Conservation (phyloP, 179 eudicot genomes). For the Silene vulgaris region DNA sequence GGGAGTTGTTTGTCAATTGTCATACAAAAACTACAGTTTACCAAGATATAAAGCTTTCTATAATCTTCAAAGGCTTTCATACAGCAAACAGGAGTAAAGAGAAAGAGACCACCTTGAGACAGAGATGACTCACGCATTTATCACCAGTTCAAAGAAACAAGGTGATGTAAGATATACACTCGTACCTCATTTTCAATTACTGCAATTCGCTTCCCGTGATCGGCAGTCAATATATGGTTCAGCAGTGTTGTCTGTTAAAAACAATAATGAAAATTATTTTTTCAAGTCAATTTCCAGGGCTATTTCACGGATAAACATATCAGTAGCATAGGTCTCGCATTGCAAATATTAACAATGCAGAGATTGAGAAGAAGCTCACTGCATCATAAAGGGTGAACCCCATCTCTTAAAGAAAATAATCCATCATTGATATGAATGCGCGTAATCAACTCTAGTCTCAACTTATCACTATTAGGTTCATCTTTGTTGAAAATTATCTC, state of each 20-base stretch:
- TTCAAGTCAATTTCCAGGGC: neutral
- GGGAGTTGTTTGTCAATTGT: no score
- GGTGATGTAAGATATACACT: neutral
- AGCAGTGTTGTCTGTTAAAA: slow-evolving; percentile 72
- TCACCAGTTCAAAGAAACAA: neutral
- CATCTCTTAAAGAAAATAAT: neutral
- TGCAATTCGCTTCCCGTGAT: slow-evolving; percentile 96
- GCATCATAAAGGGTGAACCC: neutral
- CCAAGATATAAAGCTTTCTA: neutral
- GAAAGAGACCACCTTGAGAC: neutral
- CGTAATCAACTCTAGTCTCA: neutral
- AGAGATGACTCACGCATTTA: neutral
- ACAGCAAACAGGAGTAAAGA: neutral
- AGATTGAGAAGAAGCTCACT: neutral
- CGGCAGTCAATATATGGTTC: slow-evolving; percentile 90
- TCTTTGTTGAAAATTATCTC: neutral
- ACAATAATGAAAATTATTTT: neutral
- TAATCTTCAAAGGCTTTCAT: neutral
- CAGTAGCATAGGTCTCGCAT: neutral
- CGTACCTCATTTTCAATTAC: slow-evolving; percentile 97
- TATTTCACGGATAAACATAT: neutral
- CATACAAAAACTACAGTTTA: neutral
- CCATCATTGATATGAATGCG: neutral
- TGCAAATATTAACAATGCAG: no score
- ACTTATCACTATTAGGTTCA: neutral